These are phyloP conservation scores for Fusarium begoniae DNA, from an alignment of 2,329 filamentous ascomycete species.

Conservation along the genomic window DNA sequence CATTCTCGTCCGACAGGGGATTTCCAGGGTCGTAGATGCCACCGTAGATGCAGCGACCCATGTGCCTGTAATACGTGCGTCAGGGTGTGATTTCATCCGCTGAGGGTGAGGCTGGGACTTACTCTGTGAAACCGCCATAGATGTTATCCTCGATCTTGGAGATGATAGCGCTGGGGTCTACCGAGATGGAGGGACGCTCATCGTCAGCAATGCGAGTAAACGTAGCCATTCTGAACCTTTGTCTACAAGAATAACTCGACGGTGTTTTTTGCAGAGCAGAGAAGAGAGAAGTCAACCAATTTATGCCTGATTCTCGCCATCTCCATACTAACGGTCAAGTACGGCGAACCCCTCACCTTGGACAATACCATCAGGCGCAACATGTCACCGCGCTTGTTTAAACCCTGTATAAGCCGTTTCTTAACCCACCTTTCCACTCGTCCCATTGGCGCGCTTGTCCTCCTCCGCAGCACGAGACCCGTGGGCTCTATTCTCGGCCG, in stretches of 20 bases:
- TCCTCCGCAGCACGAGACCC: background rate
- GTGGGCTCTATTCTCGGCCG: background rate
- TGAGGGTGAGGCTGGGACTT: conserved; percentile 43
- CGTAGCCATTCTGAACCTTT: conserved; percentile 67
- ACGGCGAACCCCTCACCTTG: conserved; percentile 1
- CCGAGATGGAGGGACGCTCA: conserved; percentile 69
- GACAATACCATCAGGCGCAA: background rate
- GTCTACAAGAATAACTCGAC: background rate
- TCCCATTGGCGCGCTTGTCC: background rate
- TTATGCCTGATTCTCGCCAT: background rate
- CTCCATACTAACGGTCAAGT: background rate
- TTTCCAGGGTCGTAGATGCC: conserved; percentile 84
- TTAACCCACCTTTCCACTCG: background rate
- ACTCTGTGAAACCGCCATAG: conserved; percentile 88
- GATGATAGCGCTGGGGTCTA: conserved; percentile 71
- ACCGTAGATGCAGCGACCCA: conserved; percentile 89
- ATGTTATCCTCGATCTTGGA: conserved; percentile 82
- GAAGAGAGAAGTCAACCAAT: background rate
- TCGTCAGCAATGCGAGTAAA: conserved; percentile 73
- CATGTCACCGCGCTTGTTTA: background rate
- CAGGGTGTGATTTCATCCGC: background rate
- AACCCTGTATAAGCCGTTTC: background rate
- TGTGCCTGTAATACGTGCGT: conserved; percentile 65
- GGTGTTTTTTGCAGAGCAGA: background rate
- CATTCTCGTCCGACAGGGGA: conserved; percentile 75